Conservation (phyloP, 225 moss, liverwort and hornwort genomes). For the Rhytidiadelphus loreus region DNA sequence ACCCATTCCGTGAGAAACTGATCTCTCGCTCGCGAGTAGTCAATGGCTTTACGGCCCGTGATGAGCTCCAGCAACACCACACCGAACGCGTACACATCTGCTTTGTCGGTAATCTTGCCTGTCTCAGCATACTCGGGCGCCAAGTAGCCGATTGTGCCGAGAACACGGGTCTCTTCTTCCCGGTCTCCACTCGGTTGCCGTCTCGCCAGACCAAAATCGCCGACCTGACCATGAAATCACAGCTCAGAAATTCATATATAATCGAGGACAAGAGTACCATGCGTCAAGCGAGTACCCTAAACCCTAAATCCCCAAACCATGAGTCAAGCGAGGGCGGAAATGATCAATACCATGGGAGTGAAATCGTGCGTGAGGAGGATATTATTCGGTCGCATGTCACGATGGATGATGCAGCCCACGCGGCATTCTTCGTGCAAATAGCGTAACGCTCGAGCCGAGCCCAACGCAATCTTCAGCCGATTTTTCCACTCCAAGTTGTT, state of each 20-base stretch:
- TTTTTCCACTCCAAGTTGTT: constrained; percentile 12
- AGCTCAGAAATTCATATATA: not conserved
- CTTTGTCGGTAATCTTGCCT: constrained; percentile 67
- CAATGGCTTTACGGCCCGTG: constrained; percentile 62
- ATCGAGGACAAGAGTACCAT: not conserved
- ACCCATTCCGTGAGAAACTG: constrained; percentile 56
- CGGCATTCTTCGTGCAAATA: constrained; percentile 47
- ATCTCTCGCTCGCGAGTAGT: constrained; percentile 25
- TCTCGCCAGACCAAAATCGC: constrained; percentile 61
- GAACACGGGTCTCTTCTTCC: constrained; percentile 53
- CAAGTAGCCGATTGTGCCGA: constrained; percentile 63
- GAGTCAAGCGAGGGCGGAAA: not conserved
- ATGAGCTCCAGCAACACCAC: constrained; percentile 78
- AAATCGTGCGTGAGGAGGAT: constrained; percentile 48
- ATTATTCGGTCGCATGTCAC: constrained; percentile 48
- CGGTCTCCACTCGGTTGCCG: constrained; percentile 48
- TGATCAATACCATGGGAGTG: constrained; percentile 28
- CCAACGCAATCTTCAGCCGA: constrained; percentile 28
- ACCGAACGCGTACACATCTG: constrained; percentile 81
- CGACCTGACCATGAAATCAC: constrained; percentile 22
- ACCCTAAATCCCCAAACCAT: not conserved
- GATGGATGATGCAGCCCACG: constrained; percentile 40
- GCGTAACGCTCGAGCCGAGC: constrained; percentile 18
- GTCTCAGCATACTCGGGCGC: constrained; percentile 75
- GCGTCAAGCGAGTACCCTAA: not conserved